Evolutionary conservation across 192 early-diverging fungal species (phyloP).

Genomic region (Podila clonocystis): DNA sequence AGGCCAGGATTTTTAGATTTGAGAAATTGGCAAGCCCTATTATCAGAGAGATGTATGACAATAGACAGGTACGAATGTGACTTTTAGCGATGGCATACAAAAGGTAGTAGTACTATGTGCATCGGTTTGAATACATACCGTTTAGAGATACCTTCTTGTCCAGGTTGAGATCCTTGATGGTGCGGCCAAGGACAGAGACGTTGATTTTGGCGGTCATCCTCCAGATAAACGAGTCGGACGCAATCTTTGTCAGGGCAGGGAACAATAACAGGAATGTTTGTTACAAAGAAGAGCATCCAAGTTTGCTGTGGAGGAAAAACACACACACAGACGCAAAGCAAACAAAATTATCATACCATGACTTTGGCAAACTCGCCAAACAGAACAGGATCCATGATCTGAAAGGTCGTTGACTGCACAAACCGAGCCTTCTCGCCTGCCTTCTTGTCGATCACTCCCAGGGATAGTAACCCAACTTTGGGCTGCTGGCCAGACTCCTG

Average conservation of each 20-base stretch:
- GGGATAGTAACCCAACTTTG: constrained; percentile 17
- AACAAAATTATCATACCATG: constrained; percentile 15
- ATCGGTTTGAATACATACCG: constrained; percentile 9
- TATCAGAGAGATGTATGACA: not conserved
- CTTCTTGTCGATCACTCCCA: constrained; percentile 23
- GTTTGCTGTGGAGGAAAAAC: too few relatives aligned
- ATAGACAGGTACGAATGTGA: not conserved
- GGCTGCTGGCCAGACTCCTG: not conserved
- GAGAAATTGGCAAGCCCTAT: constrained; percentile 40
- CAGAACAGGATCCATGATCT: constrained; percentile 34
- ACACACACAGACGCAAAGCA: not conserved
- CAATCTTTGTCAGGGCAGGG: constrained; percentile 5
- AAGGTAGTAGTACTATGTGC: not conserved
- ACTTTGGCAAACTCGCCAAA: constrained; percentile 48
- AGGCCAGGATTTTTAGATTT: constrained; percentile 34
- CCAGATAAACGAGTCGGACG: constrained; percentile 30
- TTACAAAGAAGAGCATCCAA: not conserved
- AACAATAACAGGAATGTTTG: not conserved
- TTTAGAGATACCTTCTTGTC: constrained; percentile 22
- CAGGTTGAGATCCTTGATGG: constrained; percentile 27
- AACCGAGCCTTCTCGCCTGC: constrained; percentile 29
- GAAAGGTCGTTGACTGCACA: constrained; percentile 20
- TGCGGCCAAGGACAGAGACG: constrained; percentile 29
- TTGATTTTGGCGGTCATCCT: constrained; percentile 20
- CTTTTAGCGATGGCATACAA: not conserved